A percentile compares a stretch with the other conserved stretches of the same genome.
These are phyloP conservation scores for Scheffersomyces illinoinensis DNA, from an alignment of 1,139 yeast species.

Conservation along the genomic window DNA sequence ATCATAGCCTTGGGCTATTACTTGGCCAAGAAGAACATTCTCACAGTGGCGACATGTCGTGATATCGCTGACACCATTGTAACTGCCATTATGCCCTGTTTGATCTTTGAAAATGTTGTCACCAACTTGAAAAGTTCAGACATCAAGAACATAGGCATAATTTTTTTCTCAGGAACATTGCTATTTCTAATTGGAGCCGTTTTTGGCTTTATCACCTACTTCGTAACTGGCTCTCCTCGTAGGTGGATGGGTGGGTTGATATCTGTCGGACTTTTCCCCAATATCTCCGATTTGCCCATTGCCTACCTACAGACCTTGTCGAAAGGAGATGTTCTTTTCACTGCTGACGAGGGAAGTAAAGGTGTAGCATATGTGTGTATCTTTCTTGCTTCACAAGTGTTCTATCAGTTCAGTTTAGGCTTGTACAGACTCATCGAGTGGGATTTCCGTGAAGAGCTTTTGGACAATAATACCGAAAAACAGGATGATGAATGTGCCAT, in stretches of 20 bases:
- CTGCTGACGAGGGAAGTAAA: constrained; percentile 58
- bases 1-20: constrained; percentile 70
- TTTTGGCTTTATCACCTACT: constrained; percentile 33
- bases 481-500: constrained; percentile 6
- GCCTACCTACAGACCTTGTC: constrained; percentile 84
- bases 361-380: constrained; percentile 90
- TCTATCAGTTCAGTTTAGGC: constrained; percentile 76
- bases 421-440: constrained; percentile 67
- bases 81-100: constrained; percentile 72
- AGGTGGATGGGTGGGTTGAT: constrained; percentile 80
- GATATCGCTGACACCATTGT: constrained; percentile 75
- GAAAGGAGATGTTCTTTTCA: constrained; percentile 58
- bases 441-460: constrained; percentile 55
- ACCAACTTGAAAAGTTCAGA: constrained; percentile 67
- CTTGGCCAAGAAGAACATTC: constrained; percentile 64
- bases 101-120: constrained; percentile 77
- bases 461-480: constrained; percentile 5
- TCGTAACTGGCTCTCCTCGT: constrained; percentile 56
- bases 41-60: constrained; percentile 71
- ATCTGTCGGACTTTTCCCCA: constrained; percentile 64
- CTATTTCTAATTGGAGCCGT: constrained; percentile 41
- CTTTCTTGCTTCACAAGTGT: constrained; percentile 68
- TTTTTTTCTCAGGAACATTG: constrained; percentile 55
- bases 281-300: constrained; percentile 83
- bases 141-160: constrained; percentile 73